These are phyloP conservation scores for Quercus wislizeni DNA, from an alignment of 306 rosid species.

Conservation along the genomic window DNA sequence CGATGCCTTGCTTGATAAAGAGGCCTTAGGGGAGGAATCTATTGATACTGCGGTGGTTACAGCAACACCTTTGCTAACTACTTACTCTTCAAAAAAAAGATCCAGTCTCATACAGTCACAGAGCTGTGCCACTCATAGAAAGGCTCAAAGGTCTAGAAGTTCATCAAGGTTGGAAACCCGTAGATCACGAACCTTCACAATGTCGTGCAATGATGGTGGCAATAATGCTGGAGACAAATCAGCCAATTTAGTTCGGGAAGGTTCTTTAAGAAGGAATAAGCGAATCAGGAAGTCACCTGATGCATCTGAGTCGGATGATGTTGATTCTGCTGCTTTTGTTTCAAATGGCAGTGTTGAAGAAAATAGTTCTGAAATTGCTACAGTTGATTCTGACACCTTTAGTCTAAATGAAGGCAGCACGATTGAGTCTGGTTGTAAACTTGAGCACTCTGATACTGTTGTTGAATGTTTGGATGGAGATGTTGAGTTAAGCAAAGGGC, in stretches of 20 bases:
- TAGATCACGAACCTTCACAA: slow-evolving; percentile 33
- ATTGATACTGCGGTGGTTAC: slow-evolving; percentile 34
- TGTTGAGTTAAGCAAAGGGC: slow-evolving; percentile 53
- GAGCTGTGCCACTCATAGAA: slow-evolving; percentile 34
- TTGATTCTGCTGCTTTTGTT: slow-evolving; percentile 49
- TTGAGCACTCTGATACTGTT: slow-evolving; percentile 48
- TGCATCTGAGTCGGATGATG: slow-evolving; percentile 58
- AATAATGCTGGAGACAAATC: slow-evolving; percentile 32
- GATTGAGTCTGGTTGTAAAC: slow-evolving; percentile 64
- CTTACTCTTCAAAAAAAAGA: slow-evolving; percentile 60
- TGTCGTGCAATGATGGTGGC: slow-evolving; percentile 36
- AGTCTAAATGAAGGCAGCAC: slow-evolving; percentile 75
- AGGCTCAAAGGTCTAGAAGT: slow-evolving; percentile 62
- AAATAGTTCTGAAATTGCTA: slow-evolving; percentile 61
- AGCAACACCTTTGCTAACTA: slow-evolving; percentile 42
- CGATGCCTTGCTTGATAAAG: slow-evolving; percentile 41
- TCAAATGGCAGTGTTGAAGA: slow-evolving; percentile 71
- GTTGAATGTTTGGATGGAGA: slow-evolving; percentile 58
- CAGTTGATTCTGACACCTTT: slow-evolving; percentile 67
- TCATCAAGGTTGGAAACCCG: slow-evolving; percentile 52
- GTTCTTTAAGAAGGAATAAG: slow-evolving; percentile 42
- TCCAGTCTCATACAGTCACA: slow-evolving; percentile 44
- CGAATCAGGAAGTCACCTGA: slow-evolving; percentile 56
- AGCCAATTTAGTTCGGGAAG: slow-evolving; percentile 41
- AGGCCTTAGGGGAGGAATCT: slow-evolving; percentile 41